These are phyloP conservation scores for Conoideocrella luteorostrata DNA, from an alignment of 2,329 filamentous ascomycete species.

Conservation along the genomic window DNA sequence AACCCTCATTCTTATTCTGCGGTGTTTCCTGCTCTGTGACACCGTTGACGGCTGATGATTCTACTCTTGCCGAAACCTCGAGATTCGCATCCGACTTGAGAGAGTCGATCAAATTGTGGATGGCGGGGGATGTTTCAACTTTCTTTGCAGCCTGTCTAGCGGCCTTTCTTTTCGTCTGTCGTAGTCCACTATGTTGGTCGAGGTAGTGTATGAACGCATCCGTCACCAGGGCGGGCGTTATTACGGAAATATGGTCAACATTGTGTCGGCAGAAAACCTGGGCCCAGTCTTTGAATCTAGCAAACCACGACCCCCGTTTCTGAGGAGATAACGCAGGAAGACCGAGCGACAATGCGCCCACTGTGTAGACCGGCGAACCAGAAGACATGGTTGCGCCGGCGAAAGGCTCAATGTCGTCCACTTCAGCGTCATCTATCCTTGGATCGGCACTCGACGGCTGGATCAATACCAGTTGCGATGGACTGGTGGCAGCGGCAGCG, in stretches of 20 bases:
- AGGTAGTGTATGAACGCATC: conserved; percentile 25
- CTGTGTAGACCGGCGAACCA: conserved; percentile 15
- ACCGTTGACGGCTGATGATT: not conserved
- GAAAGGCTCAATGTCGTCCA: not conserved
- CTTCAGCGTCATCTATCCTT: not conserved
- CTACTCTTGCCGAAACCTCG: not conserved
- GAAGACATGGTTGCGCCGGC: conserved; percentile 14
- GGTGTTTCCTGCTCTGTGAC: not conserved
- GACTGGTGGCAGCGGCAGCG: not conserved
- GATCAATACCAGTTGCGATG: not conserved
- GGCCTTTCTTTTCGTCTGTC: conserved; percentile 23
- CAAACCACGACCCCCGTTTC: conserved; percentile 26
- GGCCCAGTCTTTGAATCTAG: conserved; percentile 29
- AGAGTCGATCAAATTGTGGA: conserved; percentile 16
- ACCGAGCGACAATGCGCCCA: conserved; percentile 16
- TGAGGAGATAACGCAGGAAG: conserved; percentile 22
- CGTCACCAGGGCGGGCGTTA: conserved; percentile 18
- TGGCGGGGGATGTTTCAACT: conserved; percentile 17
- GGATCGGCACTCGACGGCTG: not conserved
- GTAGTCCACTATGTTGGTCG: conserved; percentile 22
- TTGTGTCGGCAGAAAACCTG: conserved; percentile 24
- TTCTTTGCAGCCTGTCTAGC: conserved; percentile 24
- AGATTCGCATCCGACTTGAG: conserved; percentile 7
- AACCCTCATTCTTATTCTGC: not conserved
- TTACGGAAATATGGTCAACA: conserved; percentile 11